Percentiles rank a stretch among this genome's conserved stretches.
phyloP scores from a whole-genome alignment of 108 stramenopile species.

The Nitzschia sp. region DNA sequence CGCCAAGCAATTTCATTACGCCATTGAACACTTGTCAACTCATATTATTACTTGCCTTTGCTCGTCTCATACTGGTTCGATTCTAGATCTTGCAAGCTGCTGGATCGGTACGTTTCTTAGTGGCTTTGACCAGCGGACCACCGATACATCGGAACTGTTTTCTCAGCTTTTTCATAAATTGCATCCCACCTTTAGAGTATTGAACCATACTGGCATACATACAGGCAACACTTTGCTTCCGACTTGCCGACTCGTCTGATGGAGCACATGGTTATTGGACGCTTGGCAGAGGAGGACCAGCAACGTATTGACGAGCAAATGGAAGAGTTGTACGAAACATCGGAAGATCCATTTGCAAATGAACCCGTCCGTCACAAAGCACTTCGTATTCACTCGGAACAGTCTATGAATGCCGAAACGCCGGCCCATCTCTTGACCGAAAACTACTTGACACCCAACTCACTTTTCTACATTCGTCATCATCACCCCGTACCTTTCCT shows the following conservation, averaged over 20 bases:
- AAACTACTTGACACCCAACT: slow-evolving; percentile 68
- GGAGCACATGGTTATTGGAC: slow-evolving; percentile 81
- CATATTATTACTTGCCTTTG: not conserved
- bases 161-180: not conserved
- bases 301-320: slow-evolving; percentile 75
- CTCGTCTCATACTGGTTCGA: not conserved
- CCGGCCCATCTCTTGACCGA: slow-evolving; percentile 57
- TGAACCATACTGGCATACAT: slow-evolving; percentile 72
- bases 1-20: not conserved
- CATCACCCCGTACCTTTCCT: slow-evolving; percentile 88
- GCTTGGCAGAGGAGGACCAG: slow-evolving; percentile 68
- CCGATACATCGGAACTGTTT: too few species aligned
- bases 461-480: slow-evolving; percentile 84
- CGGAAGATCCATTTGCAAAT: slow-evolving; percentile 70
- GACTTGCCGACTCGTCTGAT: slow-evolving; percentile 76
- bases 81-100: slow-evolving; percentile 22
- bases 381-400: slow-evolving; percentile 73
- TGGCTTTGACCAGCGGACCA: too few species aligned
- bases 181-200: slow-evolving; percentile 22
- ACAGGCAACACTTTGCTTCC: slow-evolving; percentile 86
- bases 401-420: slow-evolving; percentile 86
- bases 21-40: not conserved
- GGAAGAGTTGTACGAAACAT: slow-evolving; percentile 53
- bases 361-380: slow-evolving; percentile 69
- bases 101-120: slow-evolving; percentile 22